These are phyloP conservation scores for Gautieria morchelliformis DNA, from an alignment of 768 basidiomycete species.

Conservation along the genomic window DNA sequence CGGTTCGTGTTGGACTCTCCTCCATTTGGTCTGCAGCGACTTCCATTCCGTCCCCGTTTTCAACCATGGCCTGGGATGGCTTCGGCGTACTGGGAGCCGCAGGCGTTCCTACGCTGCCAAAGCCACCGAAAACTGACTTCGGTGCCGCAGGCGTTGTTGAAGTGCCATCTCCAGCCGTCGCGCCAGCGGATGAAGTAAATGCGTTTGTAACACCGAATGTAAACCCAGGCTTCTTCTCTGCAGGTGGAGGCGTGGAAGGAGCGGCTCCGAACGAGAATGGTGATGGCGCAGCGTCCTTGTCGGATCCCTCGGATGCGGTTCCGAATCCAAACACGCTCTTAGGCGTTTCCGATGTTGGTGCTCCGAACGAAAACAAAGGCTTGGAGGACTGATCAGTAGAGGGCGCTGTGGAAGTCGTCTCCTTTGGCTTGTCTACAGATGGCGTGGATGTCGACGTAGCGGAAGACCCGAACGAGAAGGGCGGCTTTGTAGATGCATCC, in stretches of 20 bases:
- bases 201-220: constrained; percentile 29
- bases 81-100: constrained; percentile 26
- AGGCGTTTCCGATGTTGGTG: constrained; percentile 14
- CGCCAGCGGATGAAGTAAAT: constrained; percentile 10
- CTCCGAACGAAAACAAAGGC: constrained; percentile 12
- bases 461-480: not conserved
- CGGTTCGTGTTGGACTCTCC: constrained; percentile 65
- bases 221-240: constrained; percentile 27
- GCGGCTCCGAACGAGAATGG: constrained; percentile 29
- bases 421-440: not conserved
- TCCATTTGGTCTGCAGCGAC: constrained; percentile 55
- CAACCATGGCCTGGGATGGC: constrained; percentile 53
- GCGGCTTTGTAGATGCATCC: not conserved
- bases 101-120: constrained; percentile 22
- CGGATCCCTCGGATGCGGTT: not conserved
- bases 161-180: constrained; percentile 12
- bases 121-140: constrained; percentile 31
- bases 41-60: constrained; percentile 49
- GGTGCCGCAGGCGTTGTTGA: constrained; percentile 20
- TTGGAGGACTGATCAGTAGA: not conserved
- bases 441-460: not conserved
- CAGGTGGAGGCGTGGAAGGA: constrained; percentile 17
- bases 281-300: constrained; percentile 16
- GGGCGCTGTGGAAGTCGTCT: not conserved
- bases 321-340: constrained; percentile 33